Evolutionary conservation across 192 early-diverging fungal genomes (phyloP), one percentile per base, ranked within the genome.

Genomic region (Entomortierella lignicola): DNA sequence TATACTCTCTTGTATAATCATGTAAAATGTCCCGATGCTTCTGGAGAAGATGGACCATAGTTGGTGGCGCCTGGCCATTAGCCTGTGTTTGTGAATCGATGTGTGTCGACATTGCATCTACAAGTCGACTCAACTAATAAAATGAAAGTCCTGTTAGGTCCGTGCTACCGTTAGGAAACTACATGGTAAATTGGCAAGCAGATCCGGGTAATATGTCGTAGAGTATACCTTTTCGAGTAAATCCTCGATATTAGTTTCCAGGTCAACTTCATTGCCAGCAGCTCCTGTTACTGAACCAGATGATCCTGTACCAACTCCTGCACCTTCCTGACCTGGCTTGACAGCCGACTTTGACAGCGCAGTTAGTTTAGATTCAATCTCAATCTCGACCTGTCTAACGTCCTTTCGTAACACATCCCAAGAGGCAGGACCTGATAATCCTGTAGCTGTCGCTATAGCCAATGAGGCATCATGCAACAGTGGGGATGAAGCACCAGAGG

Each of bases 1-100:
- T 85, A 73, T 91, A 93, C 63, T 95, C 93, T 57, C 88, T 92
- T n/a, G 85, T 87, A 69, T 90, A 93, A 63, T 95, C 92, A 60
- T 91, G 93, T 10, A 92, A 77, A 44, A 92, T 94, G 56, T 94
- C 92, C 26, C 89, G 83, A 62, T 95, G 93, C 37, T 92, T 70
- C 72, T 93, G 91, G 0, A 95, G 72, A 73, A 92, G 83, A 66
- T 93, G 93, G 47, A 90, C 83, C 85, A 90, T 91, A 25, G 89
- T 85, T n/a, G 89, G 80, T 29, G 86, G 91, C 7, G 86, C 84
- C 13, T 89, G 86, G 2, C 77, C 67, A 13, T 71, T 64, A 29
- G 74, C 80, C 31, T 79, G 75, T 48, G 66, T 53, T 32, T 69
- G 75, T 64, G 81, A 71, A 55, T 93, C 92, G 17, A 94, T 66